These are phyloP conservation scores for Haplosporangium sp. DNA, from an alignment of 371 early-diverging fungal genomes.

Conservation along the genomic window DNA sequence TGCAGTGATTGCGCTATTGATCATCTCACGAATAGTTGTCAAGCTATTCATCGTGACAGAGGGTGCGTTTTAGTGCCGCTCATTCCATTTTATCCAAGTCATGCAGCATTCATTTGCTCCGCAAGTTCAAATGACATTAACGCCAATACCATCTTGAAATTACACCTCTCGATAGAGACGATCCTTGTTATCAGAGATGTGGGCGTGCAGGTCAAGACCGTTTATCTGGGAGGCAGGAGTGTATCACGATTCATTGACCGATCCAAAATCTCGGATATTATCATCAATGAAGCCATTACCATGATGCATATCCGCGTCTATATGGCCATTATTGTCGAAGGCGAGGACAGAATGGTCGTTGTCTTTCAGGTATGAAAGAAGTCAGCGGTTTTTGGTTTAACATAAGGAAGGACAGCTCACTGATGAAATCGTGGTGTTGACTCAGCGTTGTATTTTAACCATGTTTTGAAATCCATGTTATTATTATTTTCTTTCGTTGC, in stretches of 20 bases:
- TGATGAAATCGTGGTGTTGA: neutral
- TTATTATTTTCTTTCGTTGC: neutral
- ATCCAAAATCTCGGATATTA: slow-evolving; percentile 69
- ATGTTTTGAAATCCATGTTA: neutral
- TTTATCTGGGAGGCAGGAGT: slow-evolving; percentile 65
- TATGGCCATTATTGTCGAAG: slow-evolving; percentile 74
- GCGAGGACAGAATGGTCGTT: slow-evolving; percentile 71
- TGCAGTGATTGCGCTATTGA: slow-evolving; percentile 14
- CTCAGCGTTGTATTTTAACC: too few relatives aligned
- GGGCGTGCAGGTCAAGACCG: slow-evolving; percentile 77
- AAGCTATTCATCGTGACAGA: slow-evolving; percentile 52
- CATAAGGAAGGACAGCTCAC: neutral
- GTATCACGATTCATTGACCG: slow-evolving; percentile 72
- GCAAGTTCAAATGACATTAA: neutral
- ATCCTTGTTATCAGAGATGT: slow-evolving; percentile 72
- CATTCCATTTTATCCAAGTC: neutral
- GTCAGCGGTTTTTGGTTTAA: too few relatives aligned
- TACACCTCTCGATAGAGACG: slow-evolving; percentile 59
- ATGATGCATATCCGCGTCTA: slow-evolving; percentile 81
- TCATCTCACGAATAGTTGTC: slow-evolving; percentile 33
- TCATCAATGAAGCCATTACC: slow-evolving; percentile 83
- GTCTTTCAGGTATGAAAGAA: slow-evolving; percentile 70
- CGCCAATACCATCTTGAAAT: neutral
- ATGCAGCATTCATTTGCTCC: too few relatives aligned
- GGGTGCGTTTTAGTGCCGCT: slow-evolving; percentile 17